Percentiles rank a stretch among this genome's conserved stretches.
Evolutionary conservation across 129 eudicot species (phyloP).

Genomic region (Heracleum sosnowskyi): DNA sequence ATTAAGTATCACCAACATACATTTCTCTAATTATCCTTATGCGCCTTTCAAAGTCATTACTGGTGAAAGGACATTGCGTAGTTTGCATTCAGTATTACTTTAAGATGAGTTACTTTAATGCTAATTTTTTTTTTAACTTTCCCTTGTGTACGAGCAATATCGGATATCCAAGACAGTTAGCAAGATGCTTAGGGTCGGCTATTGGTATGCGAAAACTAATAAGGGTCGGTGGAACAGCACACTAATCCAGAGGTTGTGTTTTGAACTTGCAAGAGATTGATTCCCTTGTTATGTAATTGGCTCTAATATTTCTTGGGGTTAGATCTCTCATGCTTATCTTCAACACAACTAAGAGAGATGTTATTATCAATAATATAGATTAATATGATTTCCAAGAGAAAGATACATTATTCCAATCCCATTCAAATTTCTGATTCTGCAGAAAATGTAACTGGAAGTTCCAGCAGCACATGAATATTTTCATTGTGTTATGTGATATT

Average conservation of each 20-base stretch:
- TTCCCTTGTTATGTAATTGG: neutral
- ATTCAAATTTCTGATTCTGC: neutral
- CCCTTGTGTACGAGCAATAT: neutral
- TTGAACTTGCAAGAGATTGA: neutral
- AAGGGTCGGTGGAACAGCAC: constrained; percentile 20
- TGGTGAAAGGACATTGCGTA: neutral
- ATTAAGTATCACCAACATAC: neutral
- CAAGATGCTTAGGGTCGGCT: constrained; percentile 11
- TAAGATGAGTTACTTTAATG: neutral
- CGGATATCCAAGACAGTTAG: constrained; percentile 1
- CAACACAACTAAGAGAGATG: neutral
- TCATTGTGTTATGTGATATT: neutral
- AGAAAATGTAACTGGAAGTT: neutral
- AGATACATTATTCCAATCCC: neutral
- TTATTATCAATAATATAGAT: too few relatives aligned
- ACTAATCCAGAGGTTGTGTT: neutral
- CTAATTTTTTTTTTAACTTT: neutral
- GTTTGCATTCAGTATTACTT: neutral
- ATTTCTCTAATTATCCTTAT: neutral
- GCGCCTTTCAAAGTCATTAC: neutral
- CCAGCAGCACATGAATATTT: neutral
- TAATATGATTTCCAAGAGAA: too few relatives aligned
- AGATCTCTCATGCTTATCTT: neutral
- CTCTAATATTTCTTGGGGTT: neutral
- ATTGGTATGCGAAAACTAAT: constrained; percentile 8